phyloP scores from a whole-genome alignment of 1,284 basidiomycete genomes.

The Apiotrichum laibachii region DNA sequence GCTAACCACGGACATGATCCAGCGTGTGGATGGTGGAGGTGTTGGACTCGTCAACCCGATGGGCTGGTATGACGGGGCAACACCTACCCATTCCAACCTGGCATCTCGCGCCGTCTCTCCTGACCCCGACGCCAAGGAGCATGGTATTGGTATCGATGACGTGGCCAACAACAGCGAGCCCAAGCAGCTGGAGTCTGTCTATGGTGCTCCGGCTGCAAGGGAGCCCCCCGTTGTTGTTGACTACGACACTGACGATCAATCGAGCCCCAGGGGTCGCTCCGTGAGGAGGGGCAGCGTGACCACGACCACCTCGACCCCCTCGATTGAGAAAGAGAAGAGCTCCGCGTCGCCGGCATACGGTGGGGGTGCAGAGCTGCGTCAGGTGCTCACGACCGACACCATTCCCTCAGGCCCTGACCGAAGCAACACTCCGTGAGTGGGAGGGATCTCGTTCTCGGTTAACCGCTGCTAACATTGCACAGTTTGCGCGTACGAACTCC shows the following conservation, averaged over 20 bases:
- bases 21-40: conserved; percentile 67
- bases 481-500: not conserved
- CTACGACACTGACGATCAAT: no score
- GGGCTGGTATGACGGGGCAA: conserved; percentile 52
- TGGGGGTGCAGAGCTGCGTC: not conserved
- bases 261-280: no score
- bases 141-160: not conserved
- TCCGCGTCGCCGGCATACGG: not conserved
- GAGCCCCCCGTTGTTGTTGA: no score
- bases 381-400: not conserved
- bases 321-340: not conserved
- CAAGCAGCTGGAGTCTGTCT: not conserved
- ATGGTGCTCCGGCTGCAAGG: not conserved
- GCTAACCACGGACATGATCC: conserved; percentile 79
- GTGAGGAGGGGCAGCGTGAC: not conserved
- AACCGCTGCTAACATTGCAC: not conserved
- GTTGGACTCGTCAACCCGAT: conserved; percentile 81
- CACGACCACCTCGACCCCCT: not conserved
- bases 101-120: conserved; percentile 2
- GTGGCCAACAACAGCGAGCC: not conserved
- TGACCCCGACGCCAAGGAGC: not conserved
- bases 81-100: conserved; percentile 6
- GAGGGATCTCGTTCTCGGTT: not conserved
- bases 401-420: not conserved
- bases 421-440: not conserved